Evolutionary conservation across 345 rosid species (phyloP), one percentile per base, ranked within the genome.

Genomic region (Rhizophora apiculata): DNA sequence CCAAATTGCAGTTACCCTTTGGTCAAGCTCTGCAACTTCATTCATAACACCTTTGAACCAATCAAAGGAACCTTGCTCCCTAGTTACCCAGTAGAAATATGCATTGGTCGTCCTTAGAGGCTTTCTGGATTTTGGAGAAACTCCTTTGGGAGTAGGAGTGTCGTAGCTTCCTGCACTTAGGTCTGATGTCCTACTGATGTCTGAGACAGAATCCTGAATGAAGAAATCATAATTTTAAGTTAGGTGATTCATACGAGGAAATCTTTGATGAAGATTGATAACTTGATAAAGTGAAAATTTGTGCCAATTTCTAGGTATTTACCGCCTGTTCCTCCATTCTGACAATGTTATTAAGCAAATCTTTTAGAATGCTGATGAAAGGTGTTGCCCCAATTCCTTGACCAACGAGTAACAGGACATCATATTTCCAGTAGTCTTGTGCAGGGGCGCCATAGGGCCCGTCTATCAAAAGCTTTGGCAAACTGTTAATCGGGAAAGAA

Each of bases 21-120:
- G 96, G 76, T 95, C 99, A 66, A 87, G 84, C 34, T 95, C 96
- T 8, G 97, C 96, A 22, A 95, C 85, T 81, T 95, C 99, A 72
- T 95, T 88, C 99, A 95, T 95, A 57, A 95, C 90, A 2, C 97
- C 99, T 81, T 95, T 95, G 80, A 95, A 95, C 99, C 99, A 95
- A 76, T 95, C 99, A 75, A 95, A 95, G 18, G 99, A 95, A 19
- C 96, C 96, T 82, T 95, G 99, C 77, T 95, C 99, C 68, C 97
- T 88, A 11, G 98, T 95, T 37, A 95, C 99, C 99, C 99, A 95
- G 36, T 95, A 95, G 85, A 95, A 95, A 74, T 95, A 92, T 34
- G 99, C 99, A 77, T 90, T 89, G 16, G 96, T 90, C 20, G 97
- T 92, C 79, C 81, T 92, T 29, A 92, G 74, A 29, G 84, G 52